Evolutionary conservation across 495 filamentous ascomycete species (phyloP).

Genomic region (Entonaema liquescens): DNA sequence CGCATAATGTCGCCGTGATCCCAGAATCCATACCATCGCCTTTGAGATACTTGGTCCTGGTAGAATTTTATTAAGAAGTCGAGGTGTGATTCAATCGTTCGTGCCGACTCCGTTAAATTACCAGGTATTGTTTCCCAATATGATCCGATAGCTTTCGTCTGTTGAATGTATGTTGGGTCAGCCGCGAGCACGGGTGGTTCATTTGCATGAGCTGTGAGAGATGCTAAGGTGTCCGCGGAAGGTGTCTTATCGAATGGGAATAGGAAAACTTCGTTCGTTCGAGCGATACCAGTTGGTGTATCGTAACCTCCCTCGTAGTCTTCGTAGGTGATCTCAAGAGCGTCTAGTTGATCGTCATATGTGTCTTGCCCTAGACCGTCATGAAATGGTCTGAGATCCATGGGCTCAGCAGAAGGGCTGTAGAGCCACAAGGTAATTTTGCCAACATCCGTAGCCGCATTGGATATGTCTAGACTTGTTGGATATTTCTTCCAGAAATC

Average conservation of each 20-base stretch:
- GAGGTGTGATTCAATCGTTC: slow-evolving; percentile 52
- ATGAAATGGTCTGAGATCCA: slow-evolving; percentile 60
- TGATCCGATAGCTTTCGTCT: slow-evolving; percentile 51
- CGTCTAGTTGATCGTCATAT: slow-evolving; percentile 58
- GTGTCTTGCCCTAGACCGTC: slow-evolving; percentile 57
- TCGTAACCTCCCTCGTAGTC: slow-evolving; percentile 59
- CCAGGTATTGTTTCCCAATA: slow-evolving; percentile 52
- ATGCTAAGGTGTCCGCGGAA: slow-evolving; percentile 43
- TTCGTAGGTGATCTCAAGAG: slow-evolving; percentile 64
- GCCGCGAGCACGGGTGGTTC: slow-evolving; percentile 52
- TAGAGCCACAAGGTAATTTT: slow-evolving; percentile 61
- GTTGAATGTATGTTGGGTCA: slow-evolving; percentile 50
- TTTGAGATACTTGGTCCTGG: slow-evolving; percentile 54
- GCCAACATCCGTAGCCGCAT: slow-evolving; percentile 49
- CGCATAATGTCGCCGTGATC: slow-evolving; percentile 61
- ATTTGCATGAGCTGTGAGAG: slow-evolving; percentile 46
- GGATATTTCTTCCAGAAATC: slow-evolving; percentile 64
- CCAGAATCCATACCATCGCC: slow-evolving; percentile 63
- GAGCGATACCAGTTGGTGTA: slow-evolving; percentile 58
- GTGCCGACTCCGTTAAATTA: slow-evolving; percentile 18
- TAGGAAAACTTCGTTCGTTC: slow-evolving; percentile 58
- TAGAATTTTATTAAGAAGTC: slow-evolving; percentile 58
- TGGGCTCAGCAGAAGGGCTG: slow-evolving; percentile 55
- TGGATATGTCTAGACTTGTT: slow-evolving; percentile 54
- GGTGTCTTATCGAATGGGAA: slow-evolving; percentile 54